A percentile compares a stretch with the other conserved stretches of the same genome.
Evolutionary conservation across 352 stramenopile genomes (phyloP).

Genomic region (Plasmopara muralis): DNA sequence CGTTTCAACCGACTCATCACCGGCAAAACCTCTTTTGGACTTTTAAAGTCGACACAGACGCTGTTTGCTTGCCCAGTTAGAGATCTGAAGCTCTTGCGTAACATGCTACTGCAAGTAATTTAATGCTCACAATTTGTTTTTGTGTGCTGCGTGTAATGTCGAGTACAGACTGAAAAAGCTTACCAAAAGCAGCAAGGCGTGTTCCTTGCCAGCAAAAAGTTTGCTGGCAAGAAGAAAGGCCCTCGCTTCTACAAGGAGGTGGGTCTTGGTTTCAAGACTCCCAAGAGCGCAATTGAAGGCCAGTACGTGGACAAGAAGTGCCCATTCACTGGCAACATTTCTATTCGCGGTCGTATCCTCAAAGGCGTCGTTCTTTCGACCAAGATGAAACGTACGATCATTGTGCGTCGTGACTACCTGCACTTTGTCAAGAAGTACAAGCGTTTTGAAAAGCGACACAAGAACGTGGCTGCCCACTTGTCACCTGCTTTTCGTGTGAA

Average conservation of each 20-base stretch:
- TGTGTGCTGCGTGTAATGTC: constrained; percentile 4
- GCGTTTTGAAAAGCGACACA: constrained; percentile 99
- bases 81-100: constrained; percentile 3
- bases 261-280: constrained; percentile 98
- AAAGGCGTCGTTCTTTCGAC: constrained; percentile 98
- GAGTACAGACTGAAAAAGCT: constrained; percentile 93
- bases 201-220: constrained; percentile 96
- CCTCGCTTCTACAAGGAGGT: constrained; percentile 96
- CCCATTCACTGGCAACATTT: constrained; percentile 99
- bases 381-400: constrained; percentile 99
- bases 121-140: constrained; percentile 6
- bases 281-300: constrained; percentile 90
- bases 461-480: constrained; percentile 98
- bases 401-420: constrained; percentile 99
- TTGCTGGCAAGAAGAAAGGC: constrained; percentile 91
- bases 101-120: background rate
- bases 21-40: constrained; percentile 22
- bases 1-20: constrained; percentile 38
- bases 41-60: constrained; percentile 8
- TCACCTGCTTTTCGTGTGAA: constrained; percentile 97
- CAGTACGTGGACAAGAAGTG: constrained; percentile 99
- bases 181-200: constrained; percentile 99
- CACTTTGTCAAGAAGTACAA: constrained; percentile 99
- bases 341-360: constrained; percentile 97
- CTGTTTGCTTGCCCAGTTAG: constrained; percentile 16